Evolutionary conservation across 139 green algal genomes (phyloP), one percentile per base, ranked within the genome.

Genomic region (Chlorella sorokiniana): DNA sequence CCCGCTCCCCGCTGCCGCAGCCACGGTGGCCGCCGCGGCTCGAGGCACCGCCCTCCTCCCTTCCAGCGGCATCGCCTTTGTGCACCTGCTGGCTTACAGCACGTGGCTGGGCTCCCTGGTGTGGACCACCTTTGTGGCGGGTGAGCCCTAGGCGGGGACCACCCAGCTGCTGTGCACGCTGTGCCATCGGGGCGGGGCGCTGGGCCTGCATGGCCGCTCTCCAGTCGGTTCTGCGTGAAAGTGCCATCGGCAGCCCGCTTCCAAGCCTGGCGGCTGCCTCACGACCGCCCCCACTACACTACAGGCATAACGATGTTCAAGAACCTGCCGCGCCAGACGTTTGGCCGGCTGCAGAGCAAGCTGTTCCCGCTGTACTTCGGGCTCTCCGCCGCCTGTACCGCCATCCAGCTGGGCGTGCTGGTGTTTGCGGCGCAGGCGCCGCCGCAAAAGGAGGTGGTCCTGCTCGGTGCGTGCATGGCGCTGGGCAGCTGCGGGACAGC

Each of bases 271-370:
- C n/a, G n/a, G n/a, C n/a, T n/a, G n/a, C n/a, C 16, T 11, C 48
- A 56, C 16, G 48, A 25, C 48, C 65, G 7, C 65, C 35, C 35
- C 48, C 48, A 11, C 11, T 16, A 11, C 48, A 14, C 44, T 35
- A 27, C 79, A 81, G 91, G 89, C 63, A 76, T 95, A 33, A 84
- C 79, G 31, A 90, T 92, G 85, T 94, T 94, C 84, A 93, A 91
- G 80, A 92, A 91, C 85, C 69, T 95, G 40, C 89, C 91, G 0
- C 81, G 90, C 31, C 91, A 94, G 81, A 91, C 79, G 0, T 95
- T 94, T 82, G 90, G 91, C 1, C 79, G 83, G 38, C 64, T 95
- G 64, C 86, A 88, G 51, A 35, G 85, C 65, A 90, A 93, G 85
- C 84, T 94, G 0, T 95, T 94, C 74, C 92, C 90, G 8, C 63